These are phyloP conservation scores for Colletotrichum melonis DNA, from an alignment of 2,329 filamentous ascomycete species.

Conservation along the genomic window DNA sequence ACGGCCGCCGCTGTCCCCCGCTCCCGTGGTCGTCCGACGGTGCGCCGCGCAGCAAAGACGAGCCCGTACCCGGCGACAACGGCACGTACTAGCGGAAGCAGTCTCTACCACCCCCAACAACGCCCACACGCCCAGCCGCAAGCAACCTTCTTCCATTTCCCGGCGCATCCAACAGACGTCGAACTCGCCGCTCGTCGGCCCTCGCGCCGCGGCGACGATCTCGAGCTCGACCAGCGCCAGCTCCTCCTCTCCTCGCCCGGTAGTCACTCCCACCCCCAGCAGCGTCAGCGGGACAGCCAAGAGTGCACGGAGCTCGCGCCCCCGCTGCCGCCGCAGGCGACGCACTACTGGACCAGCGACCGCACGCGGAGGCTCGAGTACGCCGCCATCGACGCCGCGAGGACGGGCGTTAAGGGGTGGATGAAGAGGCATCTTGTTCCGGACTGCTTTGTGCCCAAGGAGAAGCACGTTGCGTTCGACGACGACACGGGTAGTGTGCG, in stretches of 20 bases:
- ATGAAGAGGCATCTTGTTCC: slow-evolving; percentile 67
- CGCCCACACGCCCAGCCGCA: slow-evolving; percentile 40
- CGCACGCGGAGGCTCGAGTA: slow-evolving; percentile 72
- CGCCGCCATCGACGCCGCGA: slow-evolving; percentile 73
- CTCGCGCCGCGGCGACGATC: neutral
- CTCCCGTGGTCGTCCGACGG: slow-evolving; percentile 52
- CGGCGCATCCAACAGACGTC: slow-evolving; percentile 53
- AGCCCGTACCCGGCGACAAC: slow-evolving; percentile 39
- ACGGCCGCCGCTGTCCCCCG: slow-evolving; percentile 37
- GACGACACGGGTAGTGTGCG: slow-evolving; percentile 73
- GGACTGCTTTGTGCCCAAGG: slow-evolving; percentile 68
- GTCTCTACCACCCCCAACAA: slow-evolving; percentile 27
- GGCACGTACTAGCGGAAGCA: slow-evolving; percentile 27
- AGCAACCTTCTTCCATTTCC: slow-evolving; percentile 62
- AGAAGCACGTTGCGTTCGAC: slow-evolving; percentile 65
- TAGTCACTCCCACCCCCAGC: slow-evolving; percentile 4
- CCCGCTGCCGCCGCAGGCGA: slow-evolving; percentile 64
- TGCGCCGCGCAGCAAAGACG: slow-evolving; percentile 54
- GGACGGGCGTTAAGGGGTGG: slow-evolving; percentile 70
- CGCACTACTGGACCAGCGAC: slow-evolving; percentile 76
- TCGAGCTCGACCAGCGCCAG: slow-evolving; percentile 39
- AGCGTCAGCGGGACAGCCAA: slow-evolving; percentile 28
- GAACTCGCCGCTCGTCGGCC: slow-evolving; percentile 22
- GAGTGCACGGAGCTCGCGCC: slow-evolving; percentile 39
- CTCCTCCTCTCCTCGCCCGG: neutral